Evolutionary conservation across 2,329 filamentous ascomycete species (phyloP).

Genomic region (Trichoderma hamatum): DNA sequence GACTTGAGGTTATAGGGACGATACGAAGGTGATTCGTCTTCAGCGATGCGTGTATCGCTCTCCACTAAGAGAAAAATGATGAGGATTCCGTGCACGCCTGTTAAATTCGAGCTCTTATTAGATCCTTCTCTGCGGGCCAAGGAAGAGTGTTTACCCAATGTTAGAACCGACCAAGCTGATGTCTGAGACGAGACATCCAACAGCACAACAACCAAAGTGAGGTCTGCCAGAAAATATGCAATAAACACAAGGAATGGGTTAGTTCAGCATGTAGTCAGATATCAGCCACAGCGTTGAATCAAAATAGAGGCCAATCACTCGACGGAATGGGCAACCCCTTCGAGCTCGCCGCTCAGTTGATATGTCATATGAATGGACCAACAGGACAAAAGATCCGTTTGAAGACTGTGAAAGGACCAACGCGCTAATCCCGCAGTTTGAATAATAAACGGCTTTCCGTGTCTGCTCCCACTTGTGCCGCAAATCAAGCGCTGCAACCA

Average conservation of each 20-base stretch:
- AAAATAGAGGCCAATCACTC: constrained; percentile 21
- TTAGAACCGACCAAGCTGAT: neutral
- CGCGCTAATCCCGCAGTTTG: constrained; percentile 40
- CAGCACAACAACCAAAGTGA: neutral
- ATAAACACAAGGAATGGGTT: neutral
- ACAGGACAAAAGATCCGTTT: constrained; percentile 20
- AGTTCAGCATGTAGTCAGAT: constrained; percentile 12
- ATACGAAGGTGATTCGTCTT: constrained; percentile 4
- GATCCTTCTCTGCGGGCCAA: neutral
- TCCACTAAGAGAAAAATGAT: neutral
- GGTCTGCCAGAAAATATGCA: neutral
- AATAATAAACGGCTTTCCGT: neutral
- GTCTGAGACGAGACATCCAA: constrained; percentile 5
- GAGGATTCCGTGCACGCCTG: neutral
- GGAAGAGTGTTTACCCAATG: neutral
- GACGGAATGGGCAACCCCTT: neutral
- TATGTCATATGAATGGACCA: constrained; percentile 22
- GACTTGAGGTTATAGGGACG: neutral
- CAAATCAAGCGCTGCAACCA: constrained; percentile 20
- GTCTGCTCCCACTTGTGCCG: neutral
- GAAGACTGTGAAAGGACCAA: constrained; percentile 18
- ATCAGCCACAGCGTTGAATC: constrained; percentile 1
- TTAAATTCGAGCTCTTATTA: neutral
- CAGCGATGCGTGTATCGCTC: neutral
- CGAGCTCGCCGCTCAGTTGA: neutral